Conservation (phyloP, 441 rosid species). For the Brassica hybrid region DNA sequence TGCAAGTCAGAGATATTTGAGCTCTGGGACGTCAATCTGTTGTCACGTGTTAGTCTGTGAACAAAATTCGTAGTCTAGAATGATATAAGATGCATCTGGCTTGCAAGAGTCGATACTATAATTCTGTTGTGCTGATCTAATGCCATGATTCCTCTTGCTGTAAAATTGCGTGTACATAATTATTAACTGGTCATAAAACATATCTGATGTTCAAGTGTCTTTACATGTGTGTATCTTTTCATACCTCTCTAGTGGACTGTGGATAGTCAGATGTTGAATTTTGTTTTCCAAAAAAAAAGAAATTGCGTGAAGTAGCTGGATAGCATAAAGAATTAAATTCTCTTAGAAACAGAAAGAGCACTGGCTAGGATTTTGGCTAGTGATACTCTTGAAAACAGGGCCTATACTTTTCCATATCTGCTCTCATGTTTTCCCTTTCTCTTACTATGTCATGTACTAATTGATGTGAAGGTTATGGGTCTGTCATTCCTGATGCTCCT, state of each 20-base stretch:
- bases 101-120: conserved; percentile 18
- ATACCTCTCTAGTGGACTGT: too few relatives aligned
- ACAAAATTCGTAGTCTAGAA: neutral
- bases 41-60: conserved; percentile 6
- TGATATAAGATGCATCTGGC: conserved; percentile 20
- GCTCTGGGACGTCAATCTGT: neutral
- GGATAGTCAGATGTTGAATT: too few relatives aligned
- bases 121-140: conserved; percentile 10
- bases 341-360: neutral
- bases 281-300: too few relatives aligned
- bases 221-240: neutral
- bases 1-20: neutral
- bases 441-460: conserved; percentile 17
- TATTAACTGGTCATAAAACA: conserved; percentile 15
- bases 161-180: neutral
- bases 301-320: neutral
- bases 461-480: conserved; percentile 84
- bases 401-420: conserved; percentile 5
- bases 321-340: neutral
- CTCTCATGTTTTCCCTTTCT: conserved; percentile 24
- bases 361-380: conserved; percentile 5
- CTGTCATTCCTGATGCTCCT: conserved; percentile 77
- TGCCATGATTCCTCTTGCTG: neutral
- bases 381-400: conserved; percentile 7
- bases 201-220: neutral